These are phyloP conservation scores for Stenogyne calaminthoides DNA, from an alignment of 305 asterid genomes.

Conservation along the genomic window DNA sequence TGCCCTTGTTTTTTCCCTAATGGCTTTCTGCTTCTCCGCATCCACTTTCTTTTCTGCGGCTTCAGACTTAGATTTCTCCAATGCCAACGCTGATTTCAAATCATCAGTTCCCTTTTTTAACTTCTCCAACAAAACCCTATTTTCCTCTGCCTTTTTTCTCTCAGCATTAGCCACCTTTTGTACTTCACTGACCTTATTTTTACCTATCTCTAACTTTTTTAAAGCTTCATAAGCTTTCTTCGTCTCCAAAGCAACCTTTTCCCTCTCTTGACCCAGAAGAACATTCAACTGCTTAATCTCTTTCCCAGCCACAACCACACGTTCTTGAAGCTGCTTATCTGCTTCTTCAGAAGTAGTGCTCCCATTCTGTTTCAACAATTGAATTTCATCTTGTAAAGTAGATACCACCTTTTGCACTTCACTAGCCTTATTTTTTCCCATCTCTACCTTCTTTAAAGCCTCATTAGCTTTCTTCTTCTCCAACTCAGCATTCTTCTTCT, in stretches of 20 bases:
- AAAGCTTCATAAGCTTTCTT: slow-evolving; percentile 53
- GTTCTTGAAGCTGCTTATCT: slow-evolving; percentile 46
- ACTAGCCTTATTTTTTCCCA: slow-evolving; percentile 45
- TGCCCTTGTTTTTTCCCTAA: slow-evolving; percentile 56
- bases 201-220: slow-evolving; percentile 55
- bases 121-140: slow-evolving; percentile 46
- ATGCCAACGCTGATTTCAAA: slow-evolving; percentile 51
- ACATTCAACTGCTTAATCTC: slow-evolving; percentile 58
- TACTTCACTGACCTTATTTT: slow-evolving; percentile 51
- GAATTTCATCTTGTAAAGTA: slow-evolving; percentile 62
- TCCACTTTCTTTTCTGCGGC: slow-evolving; percentile 54
- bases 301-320: slow-evolving; percentile 45
- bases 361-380: slow-evolving; percentile 48
- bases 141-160: slow-evolving; percentile 62
- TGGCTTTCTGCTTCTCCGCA: slow-evolving; percentile 52
- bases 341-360: slow-evolving; percentile 38
- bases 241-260: slow-evolving; percentile 40
- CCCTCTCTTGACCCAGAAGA: slow-evolving; percentile 65
- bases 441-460: slow-evolving; percentile 53
- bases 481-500: slow-evolving; percentile 42
- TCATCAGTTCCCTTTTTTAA: slow-evolving; percentile 51
- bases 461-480: slow-evolving; percentile 62
- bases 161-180: slow-evolving; percentile 54
- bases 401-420: slow-evolving; percentile 59
- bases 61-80: slow-evolving; percentile 51